A percentile compares a stretch with the other conserved stretches of the same genome.
phyloP scores from a whole-genome alignment of 345 rosid species.

The Camelina sativa region DNA sequence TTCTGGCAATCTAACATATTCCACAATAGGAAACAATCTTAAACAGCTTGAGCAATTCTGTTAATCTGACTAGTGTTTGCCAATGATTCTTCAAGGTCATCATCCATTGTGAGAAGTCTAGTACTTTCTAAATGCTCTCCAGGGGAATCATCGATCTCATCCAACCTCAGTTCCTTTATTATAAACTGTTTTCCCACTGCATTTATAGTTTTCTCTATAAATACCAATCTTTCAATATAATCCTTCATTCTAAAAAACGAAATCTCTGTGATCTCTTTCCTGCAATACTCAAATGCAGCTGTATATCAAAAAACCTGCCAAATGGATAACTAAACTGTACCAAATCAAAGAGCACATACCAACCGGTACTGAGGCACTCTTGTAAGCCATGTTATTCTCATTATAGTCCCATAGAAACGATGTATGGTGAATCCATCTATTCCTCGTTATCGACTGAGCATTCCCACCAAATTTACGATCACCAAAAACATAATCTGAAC shows the following conservation, averaged over 20 bases:
- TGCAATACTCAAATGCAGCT: conserved; percentile 25
- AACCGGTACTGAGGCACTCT: conserved; percentile 65
- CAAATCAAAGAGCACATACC: conserved; percentile 43
- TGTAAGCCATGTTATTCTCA: conserved; percentile 66
- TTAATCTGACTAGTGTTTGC: conserved; percentile 11
- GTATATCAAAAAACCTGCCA: background rate
- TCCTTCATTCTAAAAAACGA: conserved; percentile 72
- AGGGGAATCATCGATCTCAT: conserved; percentile 12
- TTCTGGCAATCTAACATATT: background rate
- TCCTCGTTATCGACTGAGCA: conserved; percentile 81
- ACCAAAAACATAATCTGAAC: conserved; percentile 84
- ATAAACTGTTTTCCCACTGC: conserved; percentile 47
- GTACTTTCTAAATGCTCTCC: conserved; percentile 30
- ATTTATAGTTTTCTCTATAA: conserved; percentile 59
- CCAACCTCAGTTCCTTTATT: conserved; percentile 29
- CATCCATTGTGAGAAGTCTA: conserved; percentile 27
- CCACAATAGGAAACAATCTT: background rate
- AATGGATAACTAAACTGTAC: background rate
- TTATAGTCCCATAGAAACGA: conserved; percentile 81
- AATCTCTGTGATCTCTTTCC: conserved; percentile 75
- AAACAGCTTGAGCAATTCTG: conserved; percentile 28
- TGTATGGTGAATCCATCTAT: conserved; percentile 83
- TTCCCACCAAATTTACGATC: conserved; percentile 83
- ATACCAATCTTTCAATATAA: conserved; percentile 59
- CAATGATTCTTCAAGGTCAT: conserved; percentile 27